phyloP scores from a whole-genome alignment of 1,284 basidiomycete species.

The Ceratobasidium sp. region DNA sequence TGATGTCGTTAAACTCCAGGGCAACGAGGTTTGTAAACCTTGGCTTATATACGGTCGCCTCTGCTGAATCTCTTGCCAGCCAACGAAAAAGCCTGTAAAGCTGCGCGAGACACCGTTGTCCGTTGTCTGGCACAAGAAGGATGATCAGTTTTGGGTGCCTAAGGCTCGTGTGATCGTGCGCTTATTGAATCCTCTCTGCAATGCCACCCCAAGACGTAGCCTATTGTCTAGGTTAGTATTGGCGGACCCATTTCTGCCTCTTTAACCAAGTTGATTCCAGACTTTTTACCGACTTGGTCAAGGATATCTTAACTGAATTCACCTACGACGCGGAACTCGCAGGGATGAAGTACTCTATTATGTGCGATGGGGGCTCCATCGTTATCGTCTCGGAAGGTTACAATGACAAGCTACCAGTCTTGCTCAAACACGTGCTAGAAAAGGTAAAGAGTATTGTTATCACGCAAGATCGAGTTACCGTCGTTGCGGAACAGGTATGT shows the following conservation, averaged over 20 bases:
- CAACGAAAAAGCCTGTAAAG: conserved; percentile 76
- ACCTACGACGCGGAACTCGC: conserved; percentile 95
- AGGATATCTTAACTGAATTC: conserved; percentile 90
- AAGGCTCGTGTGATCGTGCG: conserved; percentile 81
- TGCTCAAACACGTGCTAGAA: conserved; percentile 80
- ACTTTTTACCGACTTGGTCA: conserved; percentile 87
- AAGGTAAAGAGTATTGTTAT: conserved; percentile 77
- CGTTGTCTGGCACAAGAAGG: conserved; percentile 93
- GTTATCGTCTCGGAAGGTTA: conserved; percentile 83
- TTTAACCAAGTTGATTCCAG: conserved; percentile 57
- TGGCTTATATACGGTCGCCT: neutral
- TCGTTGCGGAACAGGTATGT: conserved; percentile 86
- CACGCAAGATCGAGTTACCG: conserved; percentile 75
- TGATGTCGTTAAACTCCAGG: conserved; percentile 78
- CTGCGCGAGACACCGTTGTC: conserved; percentile 77
- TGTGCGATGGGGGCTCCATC: conserved; percentile 74
- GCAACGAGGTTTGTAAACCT: conserved; percentile 62
- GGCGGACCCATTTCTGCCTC: conserved; percentile 7
- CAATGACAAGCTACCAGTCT: conserved; percentile 90
- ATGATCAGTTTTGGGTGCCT: conserved; percentile 94
- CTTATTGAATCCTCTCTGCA: conserved; percentile 38
- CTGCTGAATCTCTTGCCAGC: conserved; percentile 58
- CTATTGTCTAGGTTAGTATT: conserved; percentile 69
- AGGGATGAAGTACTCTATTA: conserved; percentile 83
- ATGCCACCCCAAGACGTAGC: conserved; percentile 62